A percentile compares a stretch with the other conserved stretches of the same genome.
phyloP scores from a whole-genome alignment of 2,329 filamentous ascomycete genomes.

The Metarhizium guizhouense region DNA sequence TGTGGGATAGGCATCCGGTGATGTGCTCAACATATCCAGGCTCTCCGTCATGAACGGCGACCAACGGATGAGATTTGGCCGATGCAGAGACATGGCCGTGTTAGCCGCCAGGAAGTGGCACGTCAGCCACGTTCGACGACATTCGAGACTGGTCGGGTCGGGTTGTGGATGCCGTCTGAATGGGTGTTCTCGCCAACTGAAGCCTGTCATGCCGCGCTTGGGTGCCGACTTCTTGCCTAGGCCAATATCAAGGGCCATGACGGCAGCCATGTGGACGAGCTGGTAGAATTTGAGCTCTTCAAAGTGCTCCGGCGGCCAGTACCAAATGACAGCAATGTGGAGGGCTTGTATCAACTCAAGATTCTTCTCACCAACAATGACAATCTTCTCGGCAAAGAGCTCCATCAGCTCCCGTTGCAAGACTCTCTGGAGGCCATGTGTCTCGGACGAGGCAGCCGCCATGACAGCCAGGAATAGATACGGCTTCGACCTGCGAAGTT shows the following conservation, averaged over 20 bases:
- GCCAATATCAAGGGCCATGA: slow-evolving; percentile 78
- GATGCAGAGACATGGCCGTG: slow-evolving; percentile 51
- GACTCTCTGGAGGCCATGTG: slow-evolving; percentile 45
- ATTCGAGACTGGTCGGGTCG: slow-evolving; percentile 46
- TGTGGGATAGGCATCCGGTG: slow-evolving; percentile 44
- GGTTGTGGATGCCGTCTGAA: slow-evolving; percentile 31
- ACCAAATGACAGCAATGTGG: slow-evolving; percentile 71
- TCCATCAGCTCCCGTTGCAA: slow-evolving; percentile 64
- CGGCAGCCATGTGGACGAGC: slow-evolving; percentile 68
- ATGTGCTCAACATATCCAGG: slow-evolving; percentile 43
- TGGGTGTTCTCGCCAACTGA: slow-evolving; percentile 31
- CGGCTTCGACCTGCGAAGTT: slow-evolving; percentile 51
- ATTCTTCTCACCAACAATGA: slow-evolving; percentile 70
- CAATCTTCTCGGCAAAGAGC: slow-evolving; percentile 63
- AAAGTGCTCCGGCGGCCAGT: slow-evolving; percentile 72
- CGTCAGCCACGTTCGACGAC: slow-evolving; percentile 48
- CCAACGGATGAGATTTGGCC: slow-evolving; percentile 52
- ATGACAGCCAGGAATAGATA: slow-evolving; percentile 64
- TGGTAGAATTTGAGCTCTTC: slow-evolving; percentile 89
- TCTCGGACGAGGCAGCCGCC: slow-evolving; percentile 53
- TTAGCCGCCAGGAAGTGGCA: slow-evolving; percentile 52
- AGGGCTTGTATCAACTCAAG: slow-evolving; percentile 76
- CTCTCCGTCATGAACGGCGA: slow-evolving; percentile 53
- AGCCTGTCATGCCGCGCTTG: slow-evolving; percentile 13
- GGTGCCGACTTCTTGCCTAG: slow-evolving; percentile 41